Base-by-base conservation (phyloP, 345 rosid species). In the Eucalyptus regnans region DNA sequence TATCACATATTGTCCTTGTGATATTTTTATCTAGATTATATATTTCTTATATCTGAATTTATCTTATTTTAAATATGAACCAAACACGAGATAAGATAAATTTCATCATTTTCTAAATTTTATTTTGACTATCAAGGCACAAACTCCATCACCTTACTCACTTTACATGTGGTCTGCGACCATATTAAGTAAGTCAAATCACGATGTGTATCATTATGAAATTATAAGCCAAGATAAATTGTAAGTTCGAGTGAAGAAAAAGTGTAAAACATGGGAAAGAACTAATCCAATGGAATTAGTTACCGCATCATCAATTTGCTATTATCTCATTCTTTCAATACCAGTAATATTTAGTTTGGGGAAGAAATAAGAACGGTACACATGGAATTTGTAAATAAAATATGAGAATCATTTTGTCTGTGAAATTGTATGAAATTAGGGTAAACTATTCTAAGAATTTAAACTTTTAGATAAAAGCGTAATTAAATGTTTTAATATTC, bases 1-100 rank as follows among this genome's bases (percentile, higher is more conserved):
- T 23, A 56, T 56, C 62, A 0, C 3, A 56, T 25, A 23, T 56
- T 29, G 1, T 22, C 29, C 4, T 22, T 23, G 13, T 9, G 62
- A 25, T 56, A 56, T 56, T 56, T 56, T 22, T 56, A 23, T 56
- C 62, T 0, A 56, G 1, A 22, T 56, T 4, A 9, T 56, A 56
- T 22, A 6, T 10, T 3, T 22, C 5, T 23, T 23, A 56, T 23
- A 9, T 23, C 3, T 22, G 0, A 56, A 56, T 56, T 23, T 56
- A 56, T 56, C 62, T 56, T 56, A 25, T 23, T 6, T 56, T 23
- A 10, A 9, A 22, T 56, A 56, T 9, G 29, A 56, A 56, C 6
- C 13, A 22, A 25, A 56, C 62, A 23, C 0, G 3, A 3, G 62
- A 5, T 23, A 56, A 22, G 62, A 23, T 23, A 56, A 56, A 23